Conservation (phyloP, 805 yeast species). For the Candida boleticola region DNA sequence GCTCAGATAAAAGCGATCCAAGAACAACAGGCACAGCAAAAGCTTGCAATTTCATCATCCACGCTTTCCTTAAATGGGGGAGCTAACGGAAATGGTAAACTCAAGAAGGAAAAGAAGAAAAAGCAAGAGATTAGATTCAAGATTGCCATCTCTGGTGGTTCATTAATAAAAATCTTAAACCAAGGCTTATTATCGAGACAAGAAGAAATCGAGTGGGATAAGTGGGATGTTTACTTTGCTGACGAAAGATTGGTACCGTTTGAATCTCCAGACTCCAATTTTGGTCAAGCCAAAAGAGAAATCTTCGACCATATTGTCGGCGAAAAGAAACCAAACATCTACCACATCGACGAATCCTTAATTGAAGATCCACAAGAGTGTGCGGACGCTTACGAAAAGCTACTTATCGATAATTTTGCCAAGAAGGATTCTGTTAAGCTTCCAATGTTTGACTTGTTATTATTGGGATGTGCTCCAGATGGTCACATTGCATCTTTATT, state of each 20-base stretch:
- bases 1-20: constrained; percentile 30
- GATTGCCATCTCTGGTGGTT: constrained; percentile 92
- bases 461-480: constrained; percentile 97
- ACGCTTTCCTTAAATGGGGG: constrained; percentile 4
- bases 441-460: constrained; percentile 88
- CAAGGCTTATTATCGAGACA: constrained; percentile 77
- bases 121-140: constrained; percentile 72
- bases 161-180: constrained; percentile 78
- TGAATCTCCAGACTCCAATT: constrained; percentile 77
- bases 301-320: constrained; percentile 68
- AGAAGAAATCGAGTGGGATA: constrained; percentile 80
- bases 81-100: constrained; percentile 18
- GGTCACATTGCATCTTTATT: constrained; percentile 97
- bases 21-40: constrained; percentile 16
- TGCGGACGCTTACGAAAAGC: constrained; percentile 90
- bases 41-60: constrained; percentile 3
- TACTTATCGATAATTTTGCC: constrained; percentile 85
- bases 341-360: constrained; percentile 75
- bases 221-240: constrained; percentile 95
- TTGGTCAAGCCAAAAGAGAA: constrained; percentile 82
- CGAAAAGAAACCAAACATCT: constrained; percentile 64
- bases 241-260: constrained; percentile 95
- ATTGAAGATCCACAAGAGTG: constrained; percentile 84
- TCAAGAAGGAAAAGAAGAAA: constrained; percentile 46
- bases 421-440: constrained; percentile 93